These are phyloP conservation scores for Moricandia moricandioides DNA, from an alignment of 345 rosid genomes.

Conservation along the genomic window DNA sequence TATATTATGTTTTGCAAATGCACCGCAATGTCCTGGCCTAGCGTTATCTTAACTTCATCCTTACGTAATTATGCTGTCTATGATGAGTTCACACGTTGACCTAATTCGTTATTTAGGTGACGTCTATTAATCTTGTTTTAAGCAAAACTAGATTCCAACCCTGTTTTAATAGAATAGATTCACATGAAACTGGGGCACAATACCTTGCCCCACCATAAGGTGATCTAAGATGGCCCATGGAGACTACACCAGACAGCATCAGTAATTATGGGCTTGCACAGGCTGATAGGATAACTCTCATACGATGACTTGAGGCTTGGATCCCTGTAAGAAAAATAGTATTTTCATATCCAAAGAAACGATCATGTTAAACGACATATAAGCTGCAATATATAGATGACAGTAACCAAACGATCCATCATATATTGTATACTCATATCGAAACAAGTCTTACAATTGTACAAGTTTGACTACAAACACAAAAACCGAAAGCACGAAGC, in stretches of 20 bases:
- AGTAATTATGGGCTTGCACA: no score
- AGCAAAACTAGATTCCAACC: no score
- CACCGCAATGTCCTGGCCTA: neutral
- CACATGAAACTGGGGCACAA: no score
- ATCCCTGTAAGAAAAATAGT: slow-evolving; percentile 13
- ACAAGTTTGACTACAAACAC: neutral
- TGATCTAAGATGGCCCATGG: no score
- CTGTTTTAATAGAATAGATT: no score
- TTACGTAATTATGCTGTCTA: neutral
- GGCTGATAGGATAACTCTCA: slow-evolving; percentile 35
- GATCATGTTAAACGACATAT: neutral
- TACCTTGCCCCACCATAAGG: no score
- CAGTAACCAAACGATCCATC: neutral
- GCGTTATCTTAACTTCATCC: neutral
- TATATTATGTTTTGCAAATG: neutral
- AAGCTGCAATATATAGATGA: neutral
- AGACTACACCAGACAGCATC: no score
- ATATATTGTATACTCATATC: neutral
- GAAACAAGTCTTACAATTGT: neutral
- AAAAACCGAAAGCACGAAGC: no score
- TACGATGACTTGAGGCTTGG: slow-evolving; percentile 46
- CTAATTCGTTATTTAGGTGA: neutral
- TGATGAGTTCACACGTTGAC: neutral
- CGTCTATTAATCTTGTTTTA: neutral
- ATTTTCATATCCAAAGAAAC: no score